phyloP scores from a whole-genome alignment of 495 filamentous ascomycete genomes.

The Xylaria sp. region DNA sequence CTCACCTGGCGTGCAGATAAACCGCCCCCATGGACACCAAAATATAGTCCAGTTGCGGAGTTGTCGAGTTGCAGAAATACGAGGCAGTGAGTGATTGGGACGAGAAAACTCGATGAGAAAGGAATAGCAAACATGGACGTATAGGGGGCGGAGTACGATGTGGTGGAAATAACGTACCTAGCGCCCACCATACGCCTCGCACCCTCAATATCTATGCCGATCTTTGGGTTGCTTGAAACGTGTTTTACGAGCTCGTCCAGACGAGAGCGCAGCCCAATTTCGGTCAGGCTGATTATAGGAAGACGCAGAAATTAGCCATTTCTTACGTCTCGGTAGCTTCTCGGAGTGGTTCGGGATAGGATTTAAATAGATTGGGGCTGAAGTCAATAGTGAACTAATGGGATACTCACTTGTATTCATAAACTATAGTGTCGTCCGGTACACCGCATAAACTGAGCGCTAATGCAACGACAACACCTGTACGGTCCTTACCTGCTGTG shows the following conservation, averaged over 20 bases:
- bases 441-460: constrained; percentile 65
- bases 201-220: constrained; percentile 50
- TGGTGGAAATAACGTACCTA: constrained; percentile 45
- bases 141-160: constrained; percentile 1
- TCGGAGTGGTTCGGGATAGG: background rate
- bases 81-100: background rate
- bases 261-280: constrained; percentile 56
- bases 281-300: constrained; percentile 53
- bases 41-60: background rate
- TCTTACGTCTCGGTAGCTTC: background rate
- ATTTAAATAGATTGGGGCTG: background rate
- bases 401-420: constrained; percentile 60
- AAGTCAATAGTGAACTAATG: background rate
- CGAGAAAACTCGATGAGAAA: background rate
- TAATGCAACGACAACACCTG: constrained; percentile 67
- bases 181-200: constrained; percentile 61
- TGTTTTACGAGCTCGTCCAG: constrained; percentile 53
- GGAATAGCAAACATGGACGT: background rate
- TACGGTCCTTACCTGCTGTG: constrained; percentile 69
- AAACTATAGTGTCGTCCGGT: constrained; percentile 59
- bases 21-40: constrained; percentile 15
- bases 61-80: constrained; percentile 5
- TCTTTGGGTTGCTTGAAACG: constrained; percentile 49
- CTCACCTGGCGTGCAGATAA: background rate
- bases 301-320: constrained; percentile 1